These are phyloP conservation scores for Gautieria morchelliformis DNA, from an alignment of 768 basidiomycete species.

Conservation along the genomic window DNA sequence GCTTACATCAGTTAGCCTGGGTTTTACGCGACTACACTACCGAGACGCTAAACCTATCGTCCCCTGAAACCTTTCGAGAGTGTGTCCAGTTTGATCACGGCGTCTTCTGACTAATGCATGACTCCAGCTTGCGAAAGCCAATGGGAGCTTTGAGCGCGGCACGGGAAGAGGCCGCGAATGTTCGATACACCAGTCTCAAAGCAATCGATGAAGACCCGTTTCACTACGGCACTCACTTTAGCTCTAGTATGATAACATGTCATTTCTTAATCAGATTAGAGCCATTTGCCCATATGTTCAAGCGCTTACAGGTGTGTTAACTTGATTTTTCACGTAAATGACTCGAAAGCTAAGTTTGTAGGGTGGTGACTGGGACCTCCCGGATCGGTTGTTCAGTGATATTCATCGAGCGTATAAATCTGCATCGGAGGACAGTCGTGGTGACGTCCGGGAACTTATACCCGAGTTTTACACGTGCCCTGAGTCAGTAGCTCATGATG, in stretches of 20 bases:
- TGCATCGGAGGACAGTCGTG: slow-evolving; percentile 75
- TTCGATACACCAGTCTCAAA: slow-evolving; percentile 63
- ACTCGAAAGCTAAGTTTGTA: slow-evolving; percentile 23
- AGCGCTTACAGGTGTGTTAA: slow-evolving; percentile 56
- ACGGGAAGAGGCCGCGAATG: slow-evolving; percentile 64
- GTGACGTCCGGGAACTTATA: slow-evolving; percentile 89
- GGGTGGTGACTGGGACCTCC: slow-evolving; percentile 93
- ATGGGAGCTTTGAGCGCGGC: slow-evolving; percentile 84
- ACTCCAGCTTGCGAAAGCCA: slow-evolving; percentile 63
- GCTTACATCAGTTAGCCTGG: slow-evolving; percentile 54
- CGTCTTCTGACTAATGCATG: not conserved
- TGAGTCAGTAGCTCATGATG: slow-evolving; percentile 39
- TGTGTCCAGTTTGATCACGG: slow-evolving; percentile 27
- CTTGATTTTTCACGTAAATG: not conserved
- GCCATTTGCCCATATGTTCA: slow-evolving; percentile 93
- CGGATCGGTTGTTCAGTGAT: slow-evolving; percentile 80
- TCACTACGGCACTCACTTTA: slow-evolving; percentile 92
- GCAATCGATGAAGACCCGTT: slow-evolving; percentile 84
- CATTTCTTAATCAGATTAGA: slow-evolving; percentile 85
- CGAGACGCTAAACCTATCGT: slow-evolving; percentile 49
- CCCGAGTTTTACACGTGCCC: slow-evolving; percentile 83
- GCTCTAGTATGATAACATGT: slow-evolving; percentile 95
- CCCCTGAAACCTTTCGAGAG: slow-evolving; percentile 63
- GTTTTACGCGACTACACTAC: slow-evolving; percentile 81
- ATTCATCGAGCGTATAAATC: slow-evolving; percentile 75